Percentiles rank a stretch among this genome's conserved stretches.
phyloP scores from a whole-genome alignment of 495 filamentous ascomycete genomes.

The Hypomontagnella monticulosa region DNA sequence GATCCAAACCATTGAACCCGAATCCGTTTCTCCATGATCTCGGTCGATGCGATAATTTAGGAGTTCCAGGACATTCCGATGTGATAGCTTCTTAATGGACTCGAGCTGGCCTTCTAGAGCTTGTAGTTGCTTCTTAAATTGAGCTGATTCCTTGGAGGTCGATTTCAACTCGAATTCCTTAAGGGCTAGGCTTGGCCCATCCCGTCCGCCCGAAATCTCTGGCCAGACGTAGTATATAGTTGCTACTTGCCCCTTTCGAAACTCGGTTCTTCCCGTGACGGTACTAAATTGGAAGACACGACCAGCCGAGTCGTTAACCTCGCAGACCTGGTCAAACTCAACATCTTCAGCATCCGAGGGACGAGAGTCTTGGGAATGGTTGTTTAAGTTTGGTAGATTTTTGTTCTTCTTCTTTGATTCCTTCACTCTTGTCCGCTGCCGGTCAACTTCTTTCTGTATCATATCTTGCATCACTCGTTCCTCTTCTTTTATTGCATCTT shows the following conservation, averaged over 20 bases:
- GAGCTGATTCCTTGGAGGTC: constrained; percentile 61
- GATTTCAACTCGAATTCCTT: constrained; percentile 72
- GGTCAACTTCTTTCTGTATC: constrained; percentile 77
- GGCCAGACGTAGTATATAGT: constrained; percentile 76
- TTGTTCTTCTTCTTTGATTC: constrained; percentile 60
- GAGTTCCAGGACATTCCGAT: constrained; percentile 80
- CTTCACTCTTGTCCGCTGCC: constrained; percentile 67
- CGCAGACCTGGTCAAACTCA: constrained; percentile 75
- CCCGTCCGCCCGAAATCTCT: constrained; percentile 59
- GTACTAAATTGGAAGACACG: constrained; percentile 68
- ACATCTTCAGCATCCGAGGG: constrained; percentile 50
- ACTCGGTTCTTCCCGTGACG: constrained; percentile 69
- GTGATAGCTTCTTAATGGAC: constrained; percentile 73
- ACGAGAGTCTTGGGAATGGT: constrained; percentile 24
- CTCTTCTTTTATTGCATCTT: constrained; percentile 73
- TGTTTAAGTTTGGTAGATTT: constrained; percentile 34
- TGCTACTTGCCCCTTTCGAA: constrained; percentile 64
- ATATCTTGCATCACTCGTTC: constrained; percentile 77
- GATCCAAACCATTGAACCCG: constrained; percentile 66
- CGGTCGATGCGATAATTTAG: constrained; percentile 81
- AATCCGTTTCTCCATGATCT: constrained; percentile 52
- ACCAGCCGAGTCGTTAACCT: constrained; percentile 65
- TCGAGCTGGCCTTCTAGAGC: constrained; percentile 75
- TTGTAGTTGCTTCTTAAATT: constrained; percentile 73
- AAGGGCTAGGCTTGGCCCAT: constrained; percentile 70